These are phyloP conservation scores for Lactarius hengduanensis DNA, from an alignment of 768 basidiomycete species.

Conservation along the genomic window DNA sequence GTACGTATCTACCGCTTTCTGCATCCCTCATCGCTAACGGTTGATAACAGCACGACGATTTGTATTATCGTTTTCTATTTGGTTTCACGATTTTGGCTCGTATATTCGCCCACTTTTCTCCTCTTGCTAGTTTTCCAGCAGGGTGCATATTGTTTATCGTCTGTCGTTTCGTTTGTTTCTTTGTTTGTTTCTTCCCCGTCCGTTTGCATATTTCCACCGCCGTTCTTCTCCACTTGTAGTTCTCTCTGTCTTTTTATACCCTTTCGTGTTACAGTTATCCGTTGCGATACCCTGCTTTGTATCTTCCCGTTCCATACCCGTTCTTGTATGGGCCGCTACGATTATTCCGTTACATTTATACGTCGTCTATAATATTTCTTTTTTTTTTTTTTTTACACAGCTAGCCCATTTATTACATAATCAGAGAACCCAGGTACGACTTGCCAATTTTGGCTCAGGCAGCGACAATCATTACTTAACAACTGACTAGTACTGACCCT, in stretches of 20 bases:
- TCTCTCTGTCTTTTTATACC: background rate
- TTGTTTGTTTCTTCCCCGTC: background rate
- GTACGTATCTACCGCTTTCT: background rate
- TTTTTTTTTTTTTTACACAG: too few relatives aligned
- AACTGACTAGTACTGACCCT: too few relatives aligned
- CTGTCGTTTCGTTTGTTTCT: background rate
- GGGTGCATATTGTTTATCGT: background rate
- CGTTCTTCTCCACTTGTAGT: too few relatives aligned
- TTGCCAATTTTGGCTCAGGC: too few relatives aligned
- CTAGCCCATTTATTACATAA: too few relatives aligned
- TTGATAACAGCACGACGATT: background rate
- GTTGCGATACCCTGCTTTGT: background rate
- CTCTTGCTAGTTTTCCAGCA: background rate
- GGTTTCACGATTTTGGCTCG: background rate
- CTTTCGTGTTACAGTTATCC: background rate
- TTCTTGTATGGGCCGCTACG: background rate
- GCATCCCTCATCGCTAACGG: background rate
- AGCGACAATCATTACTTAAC: too few relatives aligned
- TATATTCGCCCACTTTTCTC: background rate
- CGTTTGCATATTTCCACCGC: background rate
- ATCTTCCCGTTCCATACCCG: background rate
- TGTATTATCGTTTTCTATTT: background rate
- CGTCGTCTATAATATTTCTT: too few relatives aligned
- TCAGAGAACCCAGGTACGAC: too few relatives aligned
- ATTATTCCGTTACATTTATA: background rate